Conservation (phyloP, 306 rosid species). For the Lathyrus sativus region DNA sequence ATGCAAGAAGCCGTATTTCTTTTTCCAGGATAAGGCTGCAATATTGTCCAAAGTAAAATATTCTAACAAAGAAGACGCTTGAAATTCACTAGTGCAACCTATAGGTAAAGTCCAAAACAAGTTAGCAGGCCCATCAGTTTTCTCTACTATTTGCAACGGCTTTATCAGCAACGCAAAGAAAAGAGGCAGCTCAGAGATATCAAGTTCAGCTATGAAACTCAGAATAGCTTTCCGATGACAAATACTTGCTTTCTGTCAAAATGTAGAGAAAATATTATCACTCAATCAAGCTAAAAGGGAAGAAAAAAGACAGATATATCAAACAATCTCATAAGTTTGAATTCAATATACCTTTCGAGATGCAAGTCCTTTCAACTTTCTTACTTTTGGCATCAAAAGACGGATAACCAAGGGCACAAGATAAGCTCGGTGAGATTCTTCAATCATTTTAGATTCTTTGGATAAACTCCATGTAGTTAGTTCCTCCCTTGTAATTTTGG, state of each 20-base stretch:
- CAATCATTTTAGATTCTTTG: slow-evolving; percentile 62
- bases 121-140: slow-evolving; percentile 58
- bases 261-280: slow-evolving; percentile 23
- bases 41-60: slow-evolving; percentile 67
- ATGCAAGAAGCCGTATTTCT: slow-evolving; percentile 82
- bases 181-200: slow-evolving; percentile 78
- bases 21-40: slow-evolving; percentile 69
- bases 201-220: slow-evolving; percentile 76
- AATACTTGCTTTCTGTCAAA: slow-evolving; percentile 72
- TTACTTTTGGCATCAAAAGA: slow-evolving; percentile 83
- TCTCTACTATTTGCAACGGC: slow-evolving; percentile 68
- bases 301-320: slow-evolving; percentile 7
- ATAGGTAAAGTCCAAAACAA: slow-evolving; percentile 63
- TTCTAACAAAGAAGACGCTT: slow-evolving; percentile 54
- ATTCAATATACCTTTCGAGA: slow-evolving; percentile 70
- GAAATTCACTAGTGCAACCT: slow-evolving; percentile 52
- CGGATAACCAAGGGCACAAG: slow-evolving; percentile 78
- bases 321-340: slow-evolving; percentile 14
- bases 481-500: slow-evolving; percentile 73
- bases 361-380: slow-evolving; percentile 80
- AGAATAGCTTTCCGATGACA: slow-evolving; percentile 86
- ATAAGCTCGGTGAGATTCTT: slow-evolving; percentile 66
- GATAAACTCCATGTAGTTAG: slow-evolving; percentile 87
- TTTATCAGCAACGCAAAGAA: slow-evolving; percentile 79
- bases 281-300: slow-evolving; percentile 22